These are phyloP conservation scores for Polytrichum commune DNA, from an alignment of 225 moss, liverwort and hornwort species.

Conservation along the genomic window DNA sequence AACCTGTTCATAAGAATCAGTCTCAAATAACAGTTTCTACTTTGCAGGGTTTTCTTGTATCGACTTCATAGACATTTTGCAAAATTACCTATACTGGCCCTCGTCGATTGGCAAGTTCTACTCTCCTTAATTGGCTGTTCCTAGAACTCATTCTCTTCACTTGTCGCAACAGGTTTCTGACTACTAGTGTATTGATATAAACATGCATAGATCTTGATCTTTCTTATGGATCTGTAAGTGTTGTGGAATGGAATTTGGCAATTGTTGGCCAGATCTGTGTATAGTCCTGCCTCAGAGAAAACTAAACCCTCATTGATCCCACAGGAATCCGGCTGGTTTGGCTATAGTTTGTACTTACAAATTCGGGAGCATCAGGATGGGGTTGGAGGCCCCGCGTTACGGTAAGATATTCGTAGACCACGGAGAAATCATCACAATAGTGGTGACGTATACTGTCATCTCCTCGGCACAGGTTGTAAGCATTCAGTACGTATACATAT, in stretches of 20 bases:
- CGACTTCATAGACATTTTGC: conserved; percentile 66
- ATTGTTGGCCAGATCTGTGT: too few species aligned
- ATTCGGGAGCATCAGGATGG: conserved; percentile 89
- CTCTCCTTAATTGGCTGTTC: neutral
- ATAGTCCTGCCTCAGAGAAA: too few species aligned
- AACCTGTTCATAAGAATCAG: neutral
- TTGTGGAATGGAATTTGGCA: too few species aligned
- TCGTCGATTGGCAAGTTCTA: conserved; percentile 75
- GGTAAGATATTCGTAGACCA: conserved; percentile 31
- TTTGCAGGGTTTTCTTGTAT: conserved; percentile 71
- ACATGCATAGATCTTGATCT: too few species aligned
- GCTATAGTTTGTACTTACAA: conserved; percentile 90
- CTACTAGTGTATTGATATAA: too few species aligned
- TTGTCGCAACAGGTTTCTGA: too few species aligned
- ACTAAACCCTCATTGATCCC: neutral
- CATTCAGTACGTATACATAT: too few species aligned
- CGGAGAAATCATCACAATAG: too few species aligned
- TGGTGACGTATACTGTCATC: too few species aligned
- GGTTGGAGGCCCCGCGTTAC: conserved; percentile 70
- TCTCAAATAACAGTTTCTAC: neutral
- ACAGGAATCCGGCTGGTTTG: conserved; percentile 89
- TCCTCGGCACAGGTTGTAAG: too few species aligned
- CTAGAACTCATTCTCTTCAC: too few species aligned
- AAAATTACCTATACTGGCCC: conserved; percentile 55
- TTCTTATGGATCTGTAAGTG: too few species aligned